Evolutionary conservation across 208 protist genomes (phyloP), one percentile per base, ranked within the genome.

Genomic region (Crithidia acanthocephali): DNA sequence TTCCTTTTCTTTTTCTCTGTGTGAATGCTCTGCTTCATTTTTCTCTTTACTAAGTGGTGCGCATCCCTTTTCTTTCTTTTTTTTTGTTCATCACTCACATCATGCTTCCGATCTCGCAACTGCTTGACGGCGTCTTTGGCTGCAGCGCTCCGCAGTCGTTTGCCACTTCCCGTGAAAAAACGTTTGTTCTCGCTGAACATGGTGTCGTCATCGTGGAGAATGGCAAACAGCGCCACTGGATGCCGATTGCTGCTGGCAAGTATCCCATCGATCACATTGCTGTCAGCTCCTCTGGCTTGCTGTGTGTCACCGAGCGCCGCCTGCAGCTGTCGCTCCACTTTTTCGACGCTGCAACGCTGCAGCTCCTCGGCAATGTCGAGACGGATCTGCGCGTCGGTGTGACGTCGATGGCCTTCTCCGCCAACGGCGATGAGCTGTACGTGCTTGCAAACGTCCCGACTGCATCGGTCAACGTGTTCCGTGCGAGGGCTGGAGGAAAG

Each of bases 221-320:
- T 0, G 48, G 23, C 35, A 37, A 79, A 15, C 80, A 80, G 23
- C 63, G 37, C 23, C 76, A 88, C n/a, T 95, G 88, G 85, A 37
- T 81, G 27, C 82, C 87, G 10, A 64, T 76, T 45, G 25, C 56
- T 20, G 66, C 76, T 53, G 91, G 86, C 11, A 68, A 76, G 42
- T 87, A 93, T 63, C 33, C 55, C 2, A 52, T 96, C 23, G 78
- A 81, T 37, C 55, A 79, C n/a, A 56, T 96, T 28, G 84, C 75
- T 0, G 74, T 79, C 33, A 80, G 71, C 27, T 20, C 65, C 0
- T 30, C 51, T 1, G 76, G 67, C 20, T 22, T 93, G 23, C 33
- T 96, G 20, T 93, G 85, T 53, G 22, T 94, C 1, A 80, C 86
- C 0, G 85, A 93, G 73, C 65, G 70, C 33, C 77, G 84, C 2